Evolutionary conservation across 176 grass and related monocot genomes (phyloP).

Genomic region (Thinopyrum elongatum): DNA sequence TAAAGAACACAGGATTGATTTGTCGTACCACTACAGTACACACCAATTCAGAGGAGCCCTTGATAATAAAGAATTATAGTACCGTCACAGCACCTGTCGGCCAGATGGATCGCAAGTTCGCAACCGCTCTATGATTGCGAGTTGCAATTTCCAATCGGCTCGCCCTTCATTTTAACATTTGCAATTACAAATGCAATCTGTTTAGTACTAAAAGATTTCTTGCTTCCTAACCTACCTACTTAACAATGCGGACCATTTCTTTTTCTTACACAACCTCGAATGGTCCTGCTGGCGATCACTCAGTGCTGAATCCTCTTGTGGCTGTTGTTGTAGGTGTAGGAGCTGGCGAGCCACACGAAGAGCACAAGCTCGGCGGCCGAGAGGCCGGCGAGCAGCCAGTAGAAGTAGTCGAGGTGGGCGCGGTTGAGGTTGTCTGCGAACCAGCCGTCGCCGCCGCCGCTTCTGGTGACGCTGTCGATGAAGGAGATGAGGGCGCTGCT

Average conservation of each 20-base stretch:
- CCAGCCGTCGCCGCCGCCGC: conserved; percentile 38
- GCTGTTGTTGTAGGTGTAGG: background rate
- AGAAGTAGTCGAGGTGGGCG: conserved; percentile 68
- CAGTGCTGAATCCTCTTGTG: background rate
- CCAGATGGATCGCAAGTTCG: background rate
- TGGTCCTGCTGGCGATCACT: background rate
- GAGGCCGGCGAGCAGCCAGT: conserved; percentile 46
- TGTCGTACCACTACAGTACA: background rate
- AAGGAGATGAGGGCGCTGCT: conserved; percentile 48
- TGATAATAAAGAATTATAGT: background rate
- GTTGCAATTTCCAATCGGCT: background rate
- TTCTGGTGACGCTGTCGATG: conserved; percentile 33
- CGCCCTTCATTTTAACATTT: background rate
- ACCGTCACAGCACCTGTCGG: background rate
- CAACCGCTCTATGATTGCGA: background rate
- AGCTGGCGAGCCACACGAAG: background rate
- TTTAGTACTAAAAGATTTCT: background rate
- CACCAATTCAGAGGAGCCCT: background rate
- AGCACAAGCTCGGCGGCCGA: background rate
- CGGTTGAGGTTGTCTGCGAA: conserved; percentile 49
- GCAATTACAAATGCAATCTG: background rate
- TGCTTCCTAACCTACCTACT: background rate
- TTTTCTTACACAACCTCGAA: background rate
- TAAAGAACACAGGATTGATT: background rate
- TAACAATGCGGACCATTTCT: background rate